Evolutionary conservation across 2,329 filamentous ascomycete genomes (phyloP).

Genomic region (Microdochium nivale): DNA sequence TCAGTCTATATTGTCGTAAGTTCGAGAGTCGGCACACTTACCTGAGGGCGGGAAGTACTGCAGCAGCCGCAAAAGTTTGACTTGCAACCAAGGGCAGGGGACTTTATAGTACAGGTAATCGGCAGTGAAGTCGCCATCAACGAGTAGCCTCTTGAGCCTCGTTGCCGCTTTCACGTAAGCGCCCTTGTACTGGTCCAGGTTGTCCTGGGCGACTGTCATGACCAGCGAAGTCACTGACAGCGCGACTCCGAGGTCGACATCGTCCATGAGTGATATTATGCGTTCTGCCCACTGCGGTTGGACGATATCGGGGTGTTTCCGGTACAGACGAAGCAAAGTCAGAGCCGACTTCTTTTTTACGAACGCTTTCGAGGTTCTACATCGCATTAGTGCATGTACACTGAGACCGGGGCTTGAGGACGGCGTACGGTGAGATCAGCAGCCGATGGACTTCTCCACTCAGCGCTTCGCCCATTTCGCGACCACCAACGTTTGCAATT

Average conservation of each 20-base stretch:
- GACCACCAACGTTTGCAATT: slow-evolving; percentile 92
- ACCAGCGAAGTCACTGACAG: slow-evolving; percentile 93
- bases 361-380: slow-evolving; percentile 74
- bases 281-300: slow-evolving; percentile 96
- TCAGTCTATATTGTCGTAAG: slow-evolving; percentile 9
- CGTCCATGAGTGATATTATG: slow-evolving; percentile 98
- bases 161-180: slow-evolving; percentile 91
- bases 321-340: slow-evolving; percentile 85
- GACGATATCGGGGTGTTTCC: slow-evolving; percentile 88
- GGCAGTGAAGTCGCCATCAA: slow-evolving; percentile 79
- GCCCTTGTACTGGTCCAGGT: slow-evolving; percentile 87
- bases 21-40: slow-evolving; percentile 29
- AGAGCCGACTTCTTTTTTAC: slow-evolving; percentile 99
- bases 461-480: slow-evolving; percentile 94
- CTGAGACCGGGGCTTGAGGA: not conserved
- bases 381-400: not conserved
- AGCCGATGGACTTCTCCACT: slow-evolving; percentile 87
- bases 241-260: slow-evolving; percentile 85
- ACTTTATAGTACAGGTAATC: slow-evolving; percentile 99
- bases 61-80: slow-evolving; percentile 83
- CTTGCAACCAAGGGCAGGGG: slow-evolving; percentile 97
- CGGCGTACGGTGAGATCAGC: slow-evolving; percentile 80
- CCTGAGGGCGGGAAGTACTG: slow-evolving; percentile 95
- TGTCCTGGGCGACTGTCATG: slow-evolving; percentile 89
- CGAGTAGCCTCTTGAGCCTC: slow-evolving; percentile 77